Conservation (phyloP, 176 grass and related monocot genomes). For the Lolium multiflorum region DNA sequence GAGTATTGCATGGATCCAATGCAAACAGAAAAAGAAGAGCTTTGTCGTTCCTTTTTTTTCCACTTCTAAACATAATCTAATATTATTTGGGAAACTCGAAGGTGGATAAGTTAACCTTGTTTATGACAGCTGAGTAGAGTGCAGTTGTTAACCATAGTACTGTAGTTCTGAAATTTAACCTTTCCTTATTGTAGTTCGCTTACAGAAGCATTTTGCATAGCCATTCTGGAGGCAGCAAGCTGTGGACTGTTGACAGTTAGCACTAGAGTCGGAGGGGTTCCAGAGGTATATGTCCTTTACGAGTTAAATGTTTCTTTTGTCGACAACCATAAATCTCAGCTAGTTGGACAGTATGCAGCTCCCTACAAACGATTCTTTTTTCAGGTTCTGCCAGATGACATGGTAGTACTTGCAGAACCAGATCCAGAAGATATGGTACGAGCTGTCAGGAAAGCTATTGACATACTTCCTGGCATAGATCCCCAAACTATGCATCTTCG, state of each 20-base stretch:
- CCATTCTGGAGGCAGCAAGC: slow-evolving; percentile 95
- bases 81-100: slow-evolving; percentile 22
- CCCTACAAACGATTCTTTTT: slow-evolving; percentile 7
- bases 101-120: slow-evolving; percentile 2
- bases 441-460: slow-evolving; percentile 81
- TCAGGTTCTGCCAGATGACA: slow-evolving; percentile 96
- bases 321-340: slow-evolving; percentile 20
- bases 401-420: slow-evolving; percentile 93
- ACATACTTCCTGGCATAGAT: slow-evolving; percentile 83
- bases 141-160: slow-evolving; percentile 1
- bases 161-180: slow-evolving; percentile 3
- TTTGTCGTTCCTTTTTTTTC: background rate
- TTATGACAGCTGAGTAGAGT: slow-evolving; percentile 8
- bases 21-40: slow-evolving; percentile 6
- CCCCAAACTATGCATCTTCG: slow-evolving; percentile 82
- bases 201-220: slow-evolving; percentile 98
- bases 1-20: background rate
- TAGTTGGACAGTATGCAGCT: background rate
- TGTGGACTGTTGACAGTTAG: slow-evolving; percentile 97
- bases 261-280: slow-evolving; percentile 95
- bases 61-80: background rate
- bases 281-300: slow-evolving; percentile 57
- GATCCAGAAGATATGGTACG: slow-evolving; percentile 81
- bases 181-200: slow-evolving; percentile 72
- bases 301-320: slow-evolving; percentile 28